phyloP scores from a whole-genome alignment of 2,329 filamentous ascomycete genomes.

The Colletotrichum chrysophilum region DNA sequence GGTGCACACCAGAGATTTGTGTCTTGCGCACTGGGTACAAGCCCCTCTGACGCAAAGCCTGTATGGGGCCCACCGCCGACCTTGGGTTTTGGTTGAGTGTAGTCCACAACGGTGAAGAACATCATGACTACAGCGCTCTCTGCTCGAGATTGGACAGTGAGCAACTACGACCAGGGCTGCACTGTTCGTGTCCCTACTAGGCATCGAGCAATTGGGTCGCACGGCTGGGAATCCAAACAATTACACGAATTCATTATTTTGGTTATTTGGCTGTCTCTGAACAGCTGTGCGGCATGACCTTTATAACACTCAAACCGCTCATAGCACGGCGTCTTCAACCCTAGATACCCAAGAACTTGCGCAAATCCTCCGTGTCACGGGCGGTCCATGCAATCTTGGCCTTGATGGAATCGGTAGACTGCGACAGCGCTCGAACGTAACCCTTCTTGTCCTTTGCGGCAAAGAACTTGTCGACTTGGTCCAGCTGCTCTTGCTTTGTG shows the following conservation, averaged over 20 bases:
- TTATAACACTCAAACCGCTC: not conserved
- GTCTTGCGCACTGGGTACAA: constrained; percentile 4
- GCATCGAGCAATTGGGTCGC: not conserved
- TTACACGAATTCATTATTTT: not conserved
- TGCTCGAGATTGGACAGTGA: not conserved
- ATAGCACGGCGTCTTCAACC: not conserved
- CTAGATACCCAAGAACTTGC: constrained; percentile 49
- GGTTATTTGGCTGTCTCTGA: not conserved
- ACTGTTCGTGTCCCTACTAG: not conserved
- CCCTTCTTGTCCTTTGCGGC: constrained; percentile 79
- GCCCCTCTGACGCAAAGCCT: not conserved
- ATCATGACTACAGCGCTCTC: not conserved
- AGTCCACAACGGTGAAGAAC: not conserved
- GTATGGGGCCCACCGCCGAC: not conserved
- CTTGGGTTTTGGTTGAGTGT: not conserved
- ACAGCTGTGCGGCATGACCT: not conserved
- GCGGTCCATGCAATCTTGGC: constrained; percentile 85
- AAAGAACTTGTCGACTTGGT: constrained; percentile 83
- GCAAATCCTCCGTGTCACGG: constrained; percentile 78
- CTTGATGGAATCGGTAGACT: constrained; percentile 82
- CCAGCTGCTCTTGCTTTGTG: constrained; percentile 76
- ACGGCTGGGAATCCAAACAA: not conserved
- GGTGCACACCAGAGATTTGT: not conserved
- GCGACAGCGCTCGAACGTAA: constrained; percentile 87
- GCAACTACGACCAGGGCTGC: not conserved